Evolutionary conservation across 768 basidiomycete genomes (phyloP), one percentile per base, ranked within the genome.

Genomic region (Mycena capillaripes): DNA sequence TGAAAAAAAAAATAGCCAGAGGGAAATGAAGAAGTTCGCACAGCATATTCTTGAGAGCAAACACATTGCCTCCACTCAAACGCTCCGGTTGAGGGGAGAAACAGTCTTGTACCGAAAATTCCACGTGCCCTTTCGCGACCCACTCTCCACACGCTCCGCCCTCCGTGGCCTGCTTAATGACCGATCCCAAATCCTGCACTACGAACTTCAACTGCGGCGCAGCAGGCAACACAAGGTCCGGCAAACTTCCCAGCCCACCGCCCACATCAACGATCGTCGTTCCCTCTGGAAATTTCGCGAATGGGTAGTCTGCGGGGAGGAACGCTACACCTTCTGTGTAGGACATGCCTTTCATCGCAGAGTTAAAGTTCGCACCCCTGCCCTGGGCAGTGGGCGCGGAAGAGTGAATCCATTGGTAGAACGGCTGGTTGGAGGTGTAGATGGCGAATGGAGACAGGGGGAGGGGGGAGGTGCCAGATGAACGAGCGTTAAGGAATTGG

Each of bases 371-470:
- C n/a, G 56, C 38, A 16, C 56, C 56, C n/a, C 69, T 53, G 25
- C 63, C 69, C 11, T 17, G 14, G 21, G 61, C 60, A 29, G 60
- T n/a, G 8, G 69, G 69, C 16, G 42, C 9, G 42, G 42, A 44
- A 8, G 69, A 70, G 46, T 70, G 69, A 23, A 70, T 44, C 69
- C 69, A 70, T 29, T 70, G 40, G 38, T 70, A 70, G 48, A 70
- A 70, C 29, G 36, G 34, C 40, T 70, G 52, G 29, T 57, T 57
- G 38, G 40, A 17, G 2, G 61, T 34, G 53, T 70, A 70, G 21
- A 70, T 62, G 32, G 58, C 61, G 32, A 70, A 70, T 25, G 69
- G 60, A 32, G 69, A 70, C 17, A 48, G 36, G 27, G 69, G 69
- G 23, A 9, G 9, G 21, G 61, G 61, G 14, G n/a, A 25, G 46